Conservation (phyloP, 2,329 filamentous ascomycete genomes). For the Alternaria conjuncta region DNA sequence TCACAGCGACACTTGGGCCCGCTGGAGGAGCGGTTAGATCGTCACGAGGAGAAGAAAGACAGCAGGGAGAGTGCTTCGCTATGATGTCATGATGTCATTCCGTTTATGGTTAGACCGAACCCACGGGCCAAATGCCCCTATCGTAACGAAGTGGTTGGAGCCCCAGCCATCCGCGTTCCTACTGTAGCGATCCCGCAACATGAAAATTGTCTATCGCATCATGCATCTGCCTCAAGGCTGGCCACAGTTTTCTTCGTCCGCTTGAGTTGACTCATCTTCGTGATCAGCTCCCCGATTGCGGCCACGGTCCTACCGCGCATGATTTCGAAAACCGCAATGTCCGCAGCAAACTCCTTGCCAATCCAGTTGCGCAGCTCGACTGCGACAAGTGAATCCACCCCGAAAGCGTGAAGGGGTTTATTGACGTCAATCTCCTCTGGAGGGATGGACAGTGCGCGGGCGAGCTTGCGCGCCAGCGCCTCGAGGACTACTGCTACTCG, state of each 20-base stretch:
- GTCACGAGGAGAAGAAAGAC: background rate
- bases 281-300: background rate
- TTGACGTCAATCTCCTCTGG: conserved; percentile 33
- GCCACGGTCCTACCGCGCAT: background rate
- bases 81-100: background rate
- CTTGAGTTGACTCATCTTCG: background rate
- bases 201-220: background rate
- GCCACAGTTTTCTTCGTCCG: background rate
- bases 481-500: background rate
- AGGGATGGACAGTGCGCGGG: conserved; percentile 25
- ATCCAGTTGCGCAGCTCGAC: conserved; percentile 44
- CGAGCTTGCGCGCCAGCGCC: background rate
- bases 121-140: background rate
- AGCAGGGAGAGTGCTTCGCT: background rate
- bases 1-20: background rate
- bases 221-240: background rate
- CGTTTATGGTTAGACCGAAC: background rate
- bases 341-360: conserved; percentile 53
- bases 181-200: background rate
- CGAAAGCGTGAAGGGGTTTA: conserved; percentile 28
- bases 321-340: conserved; percentile 49
- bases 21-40: background rate
- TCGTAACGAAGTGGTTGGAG: background rate
- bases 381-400: conserved; percentile 38
- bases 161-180: background rate